Base-by-base conservation (phyloP, 768 basidiomycete genomes). In the Kwoniella sp. region DNA sequence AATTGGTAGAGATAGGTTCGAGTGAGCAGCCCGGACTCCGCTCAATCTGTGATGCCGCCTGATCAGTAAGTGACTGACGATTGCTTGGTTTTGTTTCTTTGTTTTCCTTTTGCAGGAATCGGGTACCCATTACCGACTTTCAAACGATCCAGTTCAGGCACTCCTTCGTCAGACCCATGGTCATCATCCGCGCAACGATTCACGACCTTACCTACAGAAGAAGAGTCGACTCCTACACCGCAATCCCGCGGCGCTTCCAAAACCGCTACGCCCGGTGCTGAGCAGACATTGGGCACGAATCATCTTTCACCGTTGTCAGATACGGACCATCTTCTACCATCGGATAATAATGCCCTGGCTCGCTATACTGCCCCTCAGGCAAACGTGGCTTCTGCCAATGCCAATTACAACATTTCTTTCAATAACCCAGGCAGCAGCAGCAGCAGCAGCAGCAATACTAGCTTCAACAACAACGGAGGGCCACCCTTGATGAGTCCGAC, bases 1-100 rank as follows among this genome's bases (percentile, higher is more conserved):
- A 66, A n/a, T 24, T 74, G 25, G 68, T 71, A 22, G 73, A 74
- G 58, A 68, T 73, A 40, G 61, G 55, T 53, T 69, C 65, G 21
- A 73, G 74, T 77, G 52, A 68, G 71, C 67, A 8, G 33, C 26
- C 26, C 48, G 22, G n/a, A n/a, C n/a, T n/a, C n/a, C n/a, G n/a
- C n/a, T n/a, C n/a, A 26, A 6, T 22, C 53, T 46, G 10, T 26
- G 22, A n/a, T n/a, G n/a, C n/a, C n/a, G n/a, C n/a, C n/a, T n/a
- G n/a, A n/a, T n/a, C n/a, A n/a, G n/a, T n/a, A n/a, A n/a, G n/a
- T n/a, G n/a, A n/a, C n/a, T n/a, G n/a, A n/a, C n/a, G n/a, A n/a
- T n/a, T n/a, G n/a, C n/a, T n/a, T n/a, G n/a, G n/a, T n/a, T n/a
- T n/a, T 6, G 33, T 33, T 13, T 6, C 33, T 33, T 33, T 33